Percentiles rank a stretch among this genome's conserved stretches.
These are phyloP conservation scores for Nannochloris sp. DNA, from an alignment of 139 green algal genomes.

Conservation along the genomic window DNA sequence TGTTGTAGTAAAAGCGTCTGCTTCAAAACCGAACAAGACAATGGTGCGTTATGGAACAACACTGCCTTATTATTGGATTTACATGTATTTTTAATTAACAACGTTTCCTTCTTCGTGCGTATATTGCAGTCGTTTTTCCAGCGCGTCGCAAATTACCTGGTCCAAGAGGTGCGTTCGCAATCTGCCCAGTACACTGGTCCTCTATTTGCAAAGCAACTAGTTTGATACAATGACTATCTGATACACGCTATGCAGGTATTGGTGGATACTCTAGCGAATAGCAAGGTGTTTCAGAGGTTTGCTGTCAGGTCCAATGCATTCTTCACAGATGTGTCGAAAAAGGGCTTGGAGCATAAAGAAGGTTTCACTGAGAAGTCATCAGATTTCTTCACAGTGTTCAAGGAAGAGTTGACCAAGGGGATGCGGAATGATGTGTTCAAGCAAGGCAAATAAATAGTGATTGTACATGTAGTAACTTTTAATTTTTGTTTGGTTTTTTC, in stretches of 20 bases:
- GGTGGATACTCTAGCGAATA: slow-evolving; percentile 56
- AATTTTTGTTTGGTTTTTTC: no score
- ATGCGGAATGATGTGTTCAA: no score
- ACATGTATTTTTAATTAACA: no score
- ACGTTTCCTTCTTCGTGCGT: background rate
- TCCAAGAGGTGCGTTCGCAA: slow-evolving; percentile 40
- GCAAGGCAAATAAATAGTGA: no score
- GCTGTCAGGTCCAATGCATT: slow-evolving; percentile 42
- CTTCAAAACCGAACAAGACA: no score
- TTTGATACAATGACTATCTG: no score
- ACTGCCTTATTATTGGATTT: no score
- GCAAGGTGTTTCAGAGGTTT: slow-evolving; percentile 56
- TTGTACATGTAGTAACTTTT: no score
- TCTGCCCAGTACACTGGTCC: no score
- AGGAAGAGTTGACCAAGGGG: slow-evolving; percentile 27
- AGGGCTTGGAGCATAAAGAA: slow-evolving; percentile 22
- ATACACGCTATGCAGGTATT: slow-evolving; percentile 22
- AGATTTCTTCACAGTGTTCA: slow-evolving; percentile 33
- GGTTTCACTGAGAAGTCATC: slow-evolving; percentile 18
- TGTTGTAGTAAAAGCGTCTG: no score
- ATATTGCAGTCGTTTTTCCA: slow-evolving; percentile 43
- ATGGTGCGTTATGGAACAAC: no score
- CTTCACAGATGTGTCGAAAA: slow-evolving; percentile 40
- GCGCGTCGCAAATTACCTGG: slow-evolving; percentile 46
- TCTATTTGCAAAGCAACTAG: no score